phyloP scores from a whole-genome alignment of 2,329 filamentous ascomycete genomes.

The Sclerotinia spermophila region DNA sequence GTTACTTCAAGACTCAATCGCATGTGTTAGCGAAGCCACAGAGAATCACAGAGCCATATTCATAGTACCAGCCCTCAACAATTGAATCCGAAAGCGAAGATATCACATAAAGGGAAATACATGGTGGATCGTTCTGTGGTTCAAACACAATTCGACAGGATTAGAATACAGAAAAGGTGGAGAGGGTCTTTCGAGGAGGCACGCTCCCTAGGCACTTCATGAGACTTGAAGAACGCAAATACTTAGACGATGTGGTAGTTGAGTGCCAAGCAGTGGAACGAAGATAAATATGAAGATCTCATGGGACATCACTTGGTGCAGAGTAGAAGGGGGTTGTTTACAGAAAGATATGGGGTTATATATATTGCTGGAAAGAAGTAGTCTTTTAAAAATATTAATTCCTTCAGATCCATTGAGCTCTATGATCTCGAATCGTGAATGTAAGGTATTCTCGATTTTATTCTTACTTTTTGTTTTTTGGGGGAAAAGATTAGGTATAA shows the following conservation, averaged over 20 bases:
- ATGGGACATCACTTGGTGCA: background rate
- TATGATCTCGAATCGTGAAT: background rate
- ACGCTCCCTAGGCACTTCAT: background rate
- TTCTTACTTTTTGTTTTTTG: too few relatives aligned
- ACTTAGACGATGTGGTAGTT: background rate
- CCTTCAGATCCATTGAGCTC: too few relatives aligned
- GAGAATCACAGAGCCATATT: background rate
- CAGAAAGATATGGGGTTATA: background rate
- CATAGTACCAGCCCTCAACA: background rate
- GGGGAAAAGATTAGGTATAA: too few relatives aligned
- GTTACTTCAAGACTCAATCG: background rate
- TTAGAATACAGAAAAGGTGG: background rate
- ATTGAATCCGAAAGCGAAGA: background rate
- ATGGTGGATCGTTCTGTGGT: background rate
- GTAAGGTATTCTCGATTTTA: background rate
- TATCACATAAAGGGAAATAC: background rate
- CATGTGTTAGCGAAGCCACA: rapidly evolving
- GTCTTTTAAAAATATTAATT: rapidly evolving
- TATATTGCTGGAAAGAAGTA: background rate
- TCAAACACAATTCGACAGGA: background rate
- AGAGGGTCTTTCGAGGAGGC: background rate
- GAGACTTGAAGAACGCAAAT: background rate
- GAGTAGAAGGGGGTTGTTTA: background rate
- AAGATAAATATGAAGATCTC: background rate
- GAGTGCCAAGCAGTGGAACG: background rate